Evolutionary conservation across 352 stramenopile species (phyloP).

Genomic region (Pythium biforme): DNA sequence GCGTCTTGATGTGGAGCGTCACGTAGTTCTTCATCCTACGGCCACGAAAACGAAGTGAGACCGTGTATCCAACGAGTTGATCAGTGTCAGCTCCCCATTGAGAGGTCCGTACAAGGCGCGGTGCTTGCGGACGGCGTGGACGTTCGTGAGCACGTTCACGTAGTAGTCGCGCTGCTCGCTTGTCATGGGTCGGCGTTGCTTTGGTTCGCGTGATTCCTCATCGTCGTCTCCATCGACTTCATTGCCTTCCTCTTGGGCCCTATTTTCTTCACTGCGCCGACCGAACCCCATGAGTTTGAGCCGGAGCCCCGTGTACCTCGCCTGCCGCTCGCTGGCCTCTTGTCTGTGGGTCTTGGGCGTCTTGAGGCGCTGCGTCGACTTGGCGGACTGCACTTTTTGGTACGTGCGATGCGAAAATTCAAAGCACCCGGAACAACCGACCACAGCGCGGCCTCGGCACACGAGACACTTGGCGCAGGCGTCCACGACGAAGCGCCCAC

Average conservation of each 20-base stretch:
- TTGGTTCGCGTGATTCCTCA: not conserved
- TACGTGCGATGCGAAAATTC: conserved; percentile 45
- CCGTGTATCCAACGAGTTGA: not conserved
- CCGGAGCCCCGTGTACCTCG: conserved; percentile 46
- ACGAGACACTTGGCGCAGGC: conserved; percentile 11
- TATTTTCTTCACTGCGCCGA: conserved; percentile 7
- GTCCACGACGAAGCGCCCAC: conserved; percentile 24
- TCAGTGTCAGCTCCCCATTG: not conserved
- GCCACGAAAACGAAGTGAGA: not conserved
- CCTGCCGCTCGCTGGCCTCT: conserved; percentile 38
- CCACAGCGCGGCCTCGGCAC: conserved; percentile 36
- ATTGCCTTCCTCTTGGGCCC: not conserved
- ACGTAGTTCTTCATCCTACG: conserved; percentile 55
- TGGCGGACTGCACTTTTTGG: conserved; percentile 30
- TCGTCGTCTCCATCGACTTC: not conserved
- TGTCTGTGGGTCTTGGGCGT: conserved; percentile 55
- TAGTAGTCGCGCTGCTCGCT: conserved; percentile 42
- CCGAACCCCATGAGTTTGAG: conserved; percentile 44
- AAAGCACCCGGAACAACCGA: conserved; percentile 72
- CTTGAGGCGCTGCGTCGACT: conserved; percentile 45
- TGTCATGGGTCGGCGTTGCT: not conserved
- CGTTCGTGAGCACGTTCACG: conserved; percentile 44
- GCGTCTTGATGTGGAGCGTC: conserved; percentile 67
- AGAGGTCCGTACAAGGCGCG: conserved; percentile 46
- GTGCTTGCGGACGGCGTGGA: conserved; percentile 54